Evolutionary conservation across 192 early-diverging fungal species (phyloP).

Genomic region (Mortierella alpina): DNA sequence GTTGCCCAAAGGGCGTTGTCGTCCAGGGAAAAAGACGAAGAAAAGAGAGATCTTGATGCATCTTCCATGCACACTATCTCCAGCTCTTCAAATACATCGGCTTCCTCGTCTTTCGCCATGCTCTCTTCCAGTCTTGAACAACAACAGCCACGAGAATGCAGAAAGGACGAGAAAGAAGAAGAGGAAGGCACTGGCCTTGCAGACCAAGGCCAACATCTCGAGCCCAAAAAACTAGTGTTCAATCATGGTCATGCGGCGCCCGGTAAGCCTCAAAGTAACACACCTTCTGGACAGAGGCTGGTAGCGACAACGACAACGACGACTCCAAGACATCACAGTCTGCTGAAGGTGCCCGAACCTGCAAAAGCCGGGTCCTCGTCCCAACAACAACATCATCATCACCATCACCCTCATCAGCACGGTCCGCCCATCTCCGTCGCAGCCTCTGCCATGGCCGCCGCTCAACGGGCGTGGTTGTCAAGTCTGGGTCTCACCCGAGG

Average conservation of each 20-base stretch:
- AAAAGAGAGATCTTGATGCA: no score
- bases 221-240: no score
- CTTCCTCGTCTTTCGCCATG: conserved; percentile 9
- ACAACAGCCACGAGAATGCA: no score
- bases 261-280: background rate
- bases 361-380: background rate
- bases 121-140: background rate
- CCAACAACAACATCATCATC: no score
- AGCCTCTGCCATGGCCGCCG: conserved; percentile 20
- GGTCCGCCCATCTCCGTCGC: background rate
- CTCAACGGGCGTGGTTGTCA: background rate
- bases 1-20: conserved; percentile 1
- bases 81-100: background rate
- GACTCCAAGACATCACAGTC: background rate
- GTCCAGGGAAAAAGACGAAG: no score
- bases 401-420: no score
- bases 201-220: no score
- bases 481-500: background rate
- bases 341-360: background rate
- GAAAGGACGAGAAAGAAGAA: background rate
- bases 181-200: no score
- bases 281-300: background rate
- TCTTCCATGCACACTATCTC: conserved; percentile 15
- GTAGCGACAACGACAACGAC: background rate
- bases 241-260: no score